Evolutionary conservation across 306 rosid genomes (phyloP).

Genomic region (Trifolium repens): DNA sequence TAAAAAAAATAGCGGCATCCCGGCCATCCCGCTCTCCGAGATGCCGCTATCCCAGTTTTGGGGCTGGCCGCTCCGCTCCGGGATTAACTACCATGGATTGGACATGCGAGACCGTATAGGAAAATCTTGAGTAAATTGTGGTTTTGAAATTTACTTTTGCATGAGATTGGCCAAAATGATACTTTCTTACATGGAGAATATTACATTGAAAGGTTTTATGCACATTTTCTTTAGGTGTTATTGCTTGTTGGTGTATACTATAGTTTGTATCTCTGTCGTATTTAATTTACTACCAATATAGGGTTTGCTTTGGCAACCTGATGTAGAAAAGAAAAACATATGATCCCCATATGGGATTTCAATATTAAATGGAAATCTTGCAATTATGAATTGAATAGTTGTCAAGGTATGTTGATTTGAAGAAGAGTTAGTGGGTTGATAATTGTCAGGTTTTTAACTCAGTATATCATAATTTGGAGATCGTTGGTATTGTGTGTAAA

Average conservation of each 20-base stretch:
- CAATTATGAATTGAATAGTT: slow-evolving; percentile 4
- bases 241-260: not conserved
- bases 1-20: no score
- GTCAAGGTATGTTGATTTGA: no score
- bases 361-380: slow-evolving; percentile 6
- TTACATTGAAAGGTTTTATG: slow-evolving; percentile 6
- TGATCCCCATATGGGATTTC: not conserved
- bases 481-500: no score
- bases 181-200: slow-evolving; percentile 9
- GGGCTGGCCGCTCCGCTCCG: no score
- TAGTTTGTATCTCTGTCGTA: no score
- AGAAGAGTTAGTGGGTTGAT: no score
- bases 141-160: slow-evolving; percentile 19
- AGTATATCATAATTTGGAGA: no score
- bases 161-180: not conserved
- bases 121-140: slow-evolving; percentile 9
- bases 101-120: not conserved
- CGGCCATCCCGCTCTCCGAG: no score
- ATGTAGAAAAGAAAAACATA: not conserved
- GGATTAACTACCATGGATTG: no score
- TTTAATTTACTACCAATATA: not conserved
- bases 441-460: no score
- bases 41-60: no score
- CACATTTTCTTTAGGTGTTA: slow-evolving; percentile 6
- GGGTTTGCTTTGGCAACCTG: slow-evolving; percentile 7